Evolutionary conservation across 108 stramenopile species (phyloP), one percentile per base, ranked within the genome.

Genomic region (Aurantiochytrium sp.): DNA sequence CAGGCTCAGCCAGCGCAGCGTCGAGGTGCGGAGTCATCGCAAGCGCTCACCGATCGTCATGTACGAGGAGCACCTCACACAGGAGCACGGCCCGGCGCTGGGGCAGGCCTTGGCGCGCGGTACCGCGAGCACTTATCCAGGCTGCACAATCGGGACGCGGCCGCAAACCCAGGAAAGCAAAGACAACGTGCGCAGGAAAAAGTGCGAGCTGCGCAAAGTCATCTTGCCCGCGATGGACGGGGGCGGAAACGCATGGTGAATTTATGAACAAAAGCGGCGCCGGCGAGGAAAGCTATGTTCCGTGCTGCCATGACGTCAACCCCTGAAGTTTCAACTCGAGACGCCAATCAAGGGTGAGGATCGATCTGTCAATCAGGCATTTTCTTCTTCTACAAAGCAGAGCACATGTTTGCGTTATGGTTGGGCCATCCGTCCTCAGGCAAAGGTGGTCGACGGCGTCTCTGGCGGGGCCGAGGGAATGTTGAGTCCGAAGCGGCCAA

Each of bases 401-500:
- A n/a, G n/a, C n/a, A n/a, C n/a, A n/a, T n/a, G n/a, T n/a, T n/a
- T n/a, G n/a, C n/a, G n/a, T n/a, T n/a, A n/a, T n/a, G n/a, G n/a
- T n/a, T n/a, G n/a, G n/a, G n/a, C n/a, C n/a, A n/a, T n/a, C n/a
- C n/a, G n/a, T n/a, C n/a, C n/a, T n/a, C n/a, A n/a, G n/a, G n/a
- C n/a, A 10, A 65, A 34, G 24, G 22, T 19, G 8, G 24, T 34
- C 8, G 59, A 30, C 6, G 59, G 59, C 34, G 45, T 81, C 30
- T 81, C 45, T 27, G 73, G 73, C 30, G 73, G 73, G 3, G 45
- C 45, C 1, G 42, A 27, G n/a, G 73, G 73, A 81, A 81, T 81
- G 73, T n/a, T 48, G 42, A 81, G 73, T 15, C 73, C 73, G 24
- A 81, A 81, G 21, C 73, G 73, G 73, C 73, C 45, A 42, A 81